Percentiles rank a stretch among this genome's conserved stretches.
Conservation (phyloP, 2,329 filamentous ascomycete species). For the Coniochaeta sp. region DNA sequence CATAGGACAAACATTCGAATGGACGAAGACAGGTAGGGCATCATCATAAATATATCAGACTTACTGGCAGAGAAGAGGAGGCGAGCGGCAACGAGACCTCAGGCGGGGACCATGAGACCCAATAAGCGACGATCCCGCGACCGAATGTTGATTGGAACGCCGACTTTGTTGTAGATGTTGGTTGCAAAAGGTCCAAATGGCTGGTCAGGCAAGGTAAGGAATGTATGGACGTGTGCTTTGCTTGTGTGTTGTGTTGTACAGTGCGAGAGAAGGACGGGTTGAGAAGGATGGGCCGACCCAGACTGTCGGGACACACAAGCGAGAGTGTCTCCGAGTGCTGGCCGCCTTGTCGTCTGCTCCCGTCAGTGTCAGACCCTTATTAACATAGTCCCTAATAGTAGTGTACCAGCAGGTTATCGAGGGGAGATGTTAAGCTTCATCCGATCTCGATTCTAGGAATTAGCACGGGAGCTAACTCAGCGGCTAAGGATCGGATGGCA, state of each 20-base stretch:
- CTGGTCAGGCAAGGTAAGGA: not conserved
- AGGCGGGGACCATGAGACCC: not conserved
- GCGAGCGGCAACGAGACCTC: not conserved
- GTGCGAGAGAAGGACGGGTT: not conserved
- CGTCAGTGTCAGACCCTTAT: not conserved
- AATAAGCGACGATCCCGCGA: not conserved
- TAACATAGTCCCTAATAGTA: too few species aligned
- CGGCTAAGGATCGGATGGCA: too few species aligned
- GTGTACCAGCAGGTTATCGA: too few species aligned
- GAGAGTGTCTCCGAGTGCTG: not conserved
- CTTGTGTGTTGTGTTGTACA: not conserved
- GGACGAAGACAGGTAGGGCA: not conserved
- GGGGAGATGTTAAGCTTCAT: too few species aligned
- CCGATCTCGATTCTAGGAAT: too few species aligned
- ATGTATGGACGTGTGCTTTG: too few species aligned
- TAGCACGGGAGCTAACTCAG: too few species aligned
- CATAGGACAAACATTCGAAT: not conserved
- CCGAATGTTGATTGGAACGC: too few species aligned
- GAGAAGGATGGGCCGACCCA: not conserved
- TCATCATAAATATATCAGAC: not conserved
- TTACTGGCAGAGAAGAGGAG: not conserved
- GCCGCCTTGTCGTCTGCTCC: too few species aligned
- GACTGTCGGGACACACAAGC: not conserved
- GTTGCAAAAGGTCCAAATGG: not conserved
- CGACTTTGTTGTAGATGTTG: not conserved